Evolutionary conservation across 2,329 filamentous ascomycete species (phyloP).

Genomic region (Coniella vitis): DNA sequence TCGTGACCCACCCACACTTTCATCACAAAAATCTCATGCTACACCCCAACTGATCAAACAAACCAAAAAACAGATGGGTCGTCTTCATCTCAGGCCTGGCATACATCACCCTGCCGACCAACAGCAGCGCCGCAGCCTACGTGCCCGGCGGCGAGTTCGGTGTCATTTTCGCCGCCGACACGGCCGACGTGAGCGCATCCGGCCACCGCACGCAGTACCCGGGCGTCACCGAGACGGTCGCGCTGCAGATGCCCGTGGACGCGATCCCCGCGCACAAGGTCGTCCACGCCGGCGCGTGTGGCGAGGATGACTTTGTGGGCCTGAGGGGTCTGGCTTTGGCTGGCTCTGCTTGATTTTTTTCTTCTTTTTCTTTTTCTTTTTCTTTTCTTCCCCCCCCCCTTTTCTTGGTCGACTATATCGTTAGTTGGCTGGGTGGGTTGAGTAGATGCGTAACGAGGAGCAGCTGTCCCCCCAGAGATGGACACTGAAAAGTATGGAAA

Average conservation of each 20-base stretch:
- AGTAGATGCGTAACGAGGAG: too few species aligned
- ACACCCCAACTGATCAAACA: too few species aligned
- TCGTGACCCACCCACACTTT: too few species aligned
- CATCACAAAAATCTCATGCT: too few species aligned
- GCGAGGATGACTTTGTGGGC: neutral
- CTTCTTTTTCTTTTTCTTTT: neutral
- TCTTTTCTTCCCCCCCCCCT: too few species aligned
- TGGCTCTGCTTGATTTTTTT: neutral
- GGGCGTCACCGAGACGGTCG: constrained; percentile 29
- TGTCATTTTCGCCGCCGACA: constrained; percentile 37
- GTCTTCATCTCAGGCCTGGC: constrained; percentile 33
- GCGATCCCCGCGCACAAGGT: constrained; percentile 31
- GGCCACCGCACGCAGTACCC: constrained; percentile 37
- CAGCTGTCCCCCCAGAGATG: too few species aligned
- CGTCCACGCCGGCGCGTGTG: constrained; percentile 33
- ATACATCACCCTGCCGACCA: constrained; percentile 33
- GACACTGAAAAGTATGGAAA: too few species aligned
- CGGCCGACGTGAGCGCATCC: constrained; percentile 27
- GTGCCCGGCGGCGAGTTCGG: constrained; percentile 33
- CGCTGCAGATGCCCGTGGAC: constrained; percentile 31
- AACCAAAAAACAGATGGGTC: constrained; percentile 24
- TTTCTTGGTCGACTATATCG: too few species aligned
- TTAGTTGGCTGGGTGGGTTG: too few species aligned
- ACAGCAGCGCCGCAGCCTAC: constrained; percentile 25
- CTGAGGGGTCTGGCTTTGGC: neutral